Evolutionary conservation across 2,329 filamentous ascomycete genomes (phyloP).

Genomic region (Tothia fuscella): DNA sequence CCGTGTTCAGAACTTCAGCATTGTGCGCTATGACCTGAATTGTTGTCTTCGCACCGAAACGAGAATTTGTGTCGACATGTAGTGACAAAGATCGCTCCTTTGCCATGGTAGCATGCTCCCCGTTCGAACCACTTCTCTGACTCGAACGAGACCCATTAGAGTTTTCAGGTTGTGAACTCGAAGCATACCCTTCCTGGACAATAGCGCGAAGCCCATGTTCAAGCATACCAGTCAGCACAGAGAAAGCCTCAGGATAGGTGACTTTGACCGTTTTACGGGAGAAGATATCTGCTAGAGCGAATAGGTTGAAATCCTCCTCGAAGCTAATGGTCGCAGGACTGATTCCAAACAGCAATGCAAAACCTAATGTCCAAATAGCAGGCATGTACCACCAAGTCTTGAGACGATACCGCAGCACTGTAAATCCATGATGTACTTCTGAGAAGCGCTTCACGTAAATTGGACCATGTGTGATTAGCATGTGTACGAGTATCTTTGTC

Average conservation of each 20-base stretch:
- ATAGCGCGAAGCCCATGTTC: slow-evolving; percentile 69
- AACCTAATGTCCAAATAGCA: slow-evolving; percentile 74
- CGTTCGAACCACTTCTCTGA: slow-evolving; percentile 1
- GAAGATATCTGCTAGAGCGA: slow-evolving; percentile 63
- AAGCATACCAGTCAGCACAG: slow-evolving; percentile 75
- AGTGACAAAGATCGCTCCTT: slow-evolving; percentile 56
- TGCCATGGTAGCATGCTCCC: slow-evolving; percentile 29
- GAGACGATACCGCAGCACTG: slow-evolving; percentile 69
- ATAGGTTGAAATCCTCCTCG: slow-evolving; percentile 60
- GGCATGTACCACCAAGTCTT: slow-evolving; percentile 83
- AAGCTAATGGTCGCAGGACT: slow-evolving; percentile 68
- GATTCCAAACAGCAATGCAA: slow-evolving; percentile 76
- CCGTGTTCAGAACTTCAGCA: slow-evolving; percentile 57
- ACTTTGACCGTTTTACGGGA: slow-evolving; percentile 47
- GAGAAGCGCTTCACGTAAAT: slow-evolving; percentile 77
- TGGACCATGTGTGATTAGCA: slow-evolving; percentile 71
- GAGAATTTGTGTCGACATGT: slow-evolving; percentile 39
- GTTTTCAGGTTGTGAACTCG: neutral
- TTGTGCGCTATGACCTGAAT: slow-evolving; percentile 31
- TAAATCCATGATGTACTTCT: slow-evolving; percentile 77
- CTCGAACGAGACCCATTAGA: neutral
- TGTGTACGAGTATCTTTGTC: slow-evolving; percentile 68
- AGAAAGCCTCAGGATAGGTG: slow-evolving; percentile 63
- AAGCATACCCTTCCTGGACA: slow-evolving; percentile 28
- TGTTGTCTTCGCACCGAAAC: slow-evolving; percentile 11